Conservation (phyloP, 495 filamentous ascomycete species). For the Podospora pseudopauciseta region DNA sequence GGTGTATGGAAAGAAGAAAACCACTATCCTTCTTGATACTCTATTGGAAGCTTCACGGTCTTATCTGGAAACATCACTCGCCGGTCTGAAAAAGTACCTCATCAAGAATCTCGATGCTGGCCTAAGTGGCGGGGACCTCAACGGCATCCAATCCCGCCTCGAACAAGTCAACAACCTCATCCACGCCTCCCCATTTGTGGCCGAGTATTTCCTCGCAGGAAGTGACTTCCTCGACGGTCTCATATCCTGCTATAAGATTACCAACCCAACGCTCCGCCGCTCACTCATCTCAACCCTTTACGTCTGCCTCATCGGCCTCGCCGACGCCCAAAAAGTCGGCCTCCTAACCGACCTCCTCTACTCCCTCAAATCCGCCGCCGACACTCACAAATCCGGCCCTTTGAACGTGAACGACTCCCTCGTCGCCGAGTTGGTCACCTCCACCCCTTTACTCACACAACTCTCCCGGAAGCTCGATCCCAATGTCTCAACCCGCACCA, state of each 20-base stretch:
- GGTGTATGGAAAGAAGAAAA: conserved; percentile 52
- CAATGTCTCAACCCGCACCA: conserved; percentile 45
- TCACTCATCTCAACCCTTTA: conserved; percentile 67
- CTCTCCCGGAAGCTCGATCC: conserved; percentile 45
- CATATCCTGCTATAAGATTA: conserved; percentile 58
- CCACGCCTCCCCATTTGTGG: conserved; percentile 49
- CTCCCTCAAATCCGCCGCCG: conserved; percentile 65
- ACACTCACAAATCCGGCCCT: conserved; percentile 50
- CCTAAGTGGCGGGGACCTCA: conserved; percentile 44
- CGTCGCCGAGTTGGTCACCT: conserved; percentile 60
- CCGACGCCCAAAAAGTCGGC: conserved; percentile 65
- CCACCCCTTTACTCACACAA: conserved; percentile 53
- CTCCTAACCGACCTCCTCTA: conserved; percentile 78
- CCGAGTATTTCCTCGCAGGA: conserved; percentile 68
- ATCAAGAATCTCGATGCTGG: conserved; percentile 50
- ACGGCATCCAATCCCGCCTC: conserved; percentile 42
- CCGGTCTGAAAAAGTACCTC: conserved; percentile 42
- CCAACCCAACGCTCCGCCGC: conserved; percentile 55
- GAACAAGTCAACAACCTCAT: conserved; percentile 51
- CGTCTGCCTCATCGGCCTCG: conserved; percentile 63
- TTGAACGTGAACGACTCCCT: conserved; percentile 52
- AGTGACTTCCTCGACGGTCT: conserved; percentile 82
- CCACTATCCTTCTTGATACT: conserved; percentile 25
- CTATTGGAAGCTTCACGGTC: conserved; percentile 35
- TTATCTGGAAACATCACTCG: conserved; percentile 34